phyloP scores from a whole-genome alignment of 164 flowering plant genomes.

The Magnolia changhungtana region DNA sequence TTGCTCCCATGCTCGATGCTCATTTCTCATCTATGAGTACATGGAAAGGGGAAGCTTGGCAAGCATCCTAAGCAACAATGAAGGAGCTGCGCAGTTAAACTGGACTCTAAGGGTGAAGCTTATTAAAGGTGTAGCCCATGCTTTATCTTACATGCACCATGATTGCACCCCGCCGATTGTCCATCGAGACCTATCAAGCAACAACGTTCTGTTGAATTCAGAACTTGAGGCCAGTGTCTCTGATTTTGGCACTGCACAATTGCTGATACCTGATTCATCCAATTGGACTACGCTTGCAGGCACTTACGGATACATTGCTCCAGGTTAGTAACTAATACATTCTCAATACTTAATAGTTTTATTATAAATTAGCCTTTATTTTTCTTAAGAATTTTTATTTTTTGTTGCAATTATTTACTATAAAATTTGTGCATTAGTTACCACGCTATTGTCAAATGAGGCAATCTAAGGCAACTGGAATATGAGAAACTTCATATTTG shows the following conservation, averaged over 20 bases:
- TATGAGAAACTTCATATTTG: too few species aligned
- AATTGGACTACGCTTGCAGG: conserved; percentile 58
- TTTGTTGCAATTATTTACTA: too few species aligned
- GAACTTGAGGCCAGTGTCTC: conserved; percentile 44
- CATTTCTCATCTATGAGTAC: conserved; percentile 61
- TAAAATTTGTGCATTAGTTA: background rate
- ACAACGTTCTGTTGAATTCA: conserved; percentile 47
- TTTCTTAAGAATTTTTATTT: background rate
- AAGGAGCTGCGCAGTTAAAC: conserved; percentile 21
- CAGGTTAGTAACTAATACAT: conserved; percentile 34
- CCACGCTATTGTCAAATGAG: background rate
- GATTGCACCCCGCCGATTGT: conserved; percentile 39
- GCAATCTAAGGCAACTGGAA: background rate
- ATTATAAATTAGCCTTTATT: too few species aligned
- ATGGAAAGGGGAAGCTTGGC: conserved; percentile 55
- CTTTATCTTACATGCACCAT: conserved; percentile 67
- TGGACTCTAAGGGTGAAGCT: conserved; percentile 50
- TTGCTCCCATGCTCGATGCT: conserved; percentile 32
- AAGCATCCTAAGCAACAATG: conserved; percentile 30
- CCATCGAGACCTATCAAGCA: conserved; percentile 52
- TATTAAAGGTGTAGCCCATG: conserved; percentile 68
- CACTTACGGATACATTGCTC: conserved; percentile 68
- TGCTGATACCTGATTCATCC: conserved; percentile 38
- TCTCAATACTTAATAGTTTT: background rate
- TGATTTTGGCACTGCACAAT: conserved; percentile 62